These are phyloP conservation scores for Fusarium proliferatum DNA, from an alignment of 2,329 filamentous ascomycete species.

Conservation along the genomic window DNA sequence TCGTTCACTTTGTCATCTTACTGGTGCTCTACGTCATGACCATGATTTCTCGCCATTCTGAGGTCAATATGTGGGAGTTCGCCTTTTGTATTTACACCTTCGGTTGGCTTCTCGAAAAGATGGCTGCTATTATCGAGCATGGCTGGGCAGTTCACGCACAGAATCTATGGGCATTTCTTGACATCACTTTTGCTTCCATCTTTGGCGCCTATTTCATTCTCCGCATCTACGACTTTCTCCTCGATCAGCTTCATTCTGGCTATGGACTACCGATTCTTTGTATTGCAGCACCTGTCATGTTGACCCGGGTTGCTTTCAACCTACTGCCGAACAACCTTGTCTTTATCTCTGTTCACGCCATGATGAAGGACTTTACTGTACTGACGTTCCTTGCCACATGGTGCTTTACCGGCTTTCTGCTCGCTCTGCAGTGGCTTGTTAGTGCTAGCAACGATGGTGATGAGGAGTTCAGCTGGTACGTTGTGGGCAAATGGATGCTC, in stretches of 20 bases:
- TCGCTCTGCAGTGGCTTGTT: slow-evolving; percentile 75
- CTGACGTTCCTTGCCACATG: slow-evolving; percentile 73
- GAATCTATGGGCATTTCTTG: slow-evolving; percentile 80
- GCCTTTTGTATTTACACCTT: slow-evolving; percentile 72
- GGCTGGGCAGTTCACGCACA: slow-evolving; percentile 76
- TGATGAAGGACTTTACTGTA: slow-evolving; percentile 79
- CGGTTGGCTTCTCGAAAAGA: slow-evolving; percentile 75
- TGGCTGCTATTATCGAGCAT: slow-evolving; percentile 74
- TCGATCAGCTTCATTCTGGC: slow-evolving; percentile 58
- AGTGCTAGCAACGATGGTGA: slow-evolving; percentile 44
- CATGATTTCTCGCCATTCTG: slow-evolving; percentile 67
- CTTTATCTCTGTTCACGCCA: slow-evolving; percentile 77
- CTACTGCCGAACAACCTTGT: slow-evolving; percentile 80
- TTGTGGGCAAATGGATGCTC: slow-evolving; percentile 80
- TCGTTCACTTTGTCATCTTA: slow-evolving; percentile 72
- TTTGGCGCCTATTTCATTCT: slow-evolving; percentile 70
- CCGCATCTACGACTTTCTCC: slow-evolving; percentile 66
- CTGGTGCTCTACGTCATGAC: slow-evolving; percentile 71
- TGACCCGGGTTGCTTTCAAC: slow-evolving; percentile 78
- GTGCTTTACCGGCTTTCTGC: slow-evolving; percentile 77
- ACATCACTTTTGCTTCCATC: slow-evolving; percentile 74
- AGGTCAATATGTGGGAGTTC: slow-evolving; percentile 64
- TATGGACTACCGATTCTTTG: slow-evolving; percentile 74
- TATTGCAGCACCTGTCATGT: slow-evolving; percentile 74
- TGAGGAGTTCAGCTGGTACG: slow-evolving; percentile 55